Evolutionary conservation across 768 basidiomycete species (phyloP), one percentile per base, ranked within the genome.

Genomic region (Tulasnella sp.): DNA sequence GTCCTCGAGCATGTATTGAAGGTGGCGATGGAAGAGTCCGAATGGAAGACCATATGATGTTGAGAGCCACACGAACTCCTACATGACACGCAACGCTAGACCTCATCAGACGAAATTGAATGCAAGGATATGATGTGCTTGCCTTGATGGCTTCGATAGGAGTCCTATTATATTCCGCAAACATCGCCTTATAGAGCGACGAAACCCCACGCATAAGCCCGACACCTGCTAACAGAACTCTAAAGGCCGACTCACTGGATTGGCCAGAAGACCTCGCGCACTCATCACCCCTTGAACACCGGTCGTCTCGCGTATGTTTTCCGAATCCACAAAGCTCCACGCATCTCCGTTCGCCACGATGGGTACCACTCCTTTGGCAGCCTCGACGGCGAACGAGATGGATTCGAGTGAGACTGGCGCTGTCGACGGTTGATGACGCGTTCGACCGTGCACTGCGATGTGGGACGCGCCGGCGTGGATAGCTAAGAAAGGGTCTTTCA

Each of bases 371-470:
- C 73, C 73, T 30, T 69, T 68, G 0, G 71, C 74, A 45, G 65
- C 68, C n/a, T 70, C 68, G 7, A 70, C 70, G 2, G 75, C 75
- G 59, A 76, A 76, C 8, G 66, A 64, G 60, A 78, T 74, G 2
- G 66, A 68, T 7, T 65, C 62, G 3, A 73, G 68, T 49, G 68
- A 68, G 62, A 76, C 74, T 3, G 76, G 72, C 42, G 70, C 69
- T 0, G 74, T 68, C 0, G 74, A 75, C 8, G 70, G 63, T 60
- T 76, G 73, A 57, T 72, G 71, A 1, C 75, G 69, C 2, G 74
- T 76, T 25, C 76, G 68, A 4, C 76, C 76, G 63, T 78, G 76
- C 0, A 78, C 73, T 0, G 73, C 71, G 29, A 78, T 66, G 62
- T 74, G 58, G 9, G 71, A 72, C 10, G 70, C 72, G 9, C 72